phyloP scores from a whole-genome alignment of 306 rosid species.

The Abrus precatorius region DNA sequence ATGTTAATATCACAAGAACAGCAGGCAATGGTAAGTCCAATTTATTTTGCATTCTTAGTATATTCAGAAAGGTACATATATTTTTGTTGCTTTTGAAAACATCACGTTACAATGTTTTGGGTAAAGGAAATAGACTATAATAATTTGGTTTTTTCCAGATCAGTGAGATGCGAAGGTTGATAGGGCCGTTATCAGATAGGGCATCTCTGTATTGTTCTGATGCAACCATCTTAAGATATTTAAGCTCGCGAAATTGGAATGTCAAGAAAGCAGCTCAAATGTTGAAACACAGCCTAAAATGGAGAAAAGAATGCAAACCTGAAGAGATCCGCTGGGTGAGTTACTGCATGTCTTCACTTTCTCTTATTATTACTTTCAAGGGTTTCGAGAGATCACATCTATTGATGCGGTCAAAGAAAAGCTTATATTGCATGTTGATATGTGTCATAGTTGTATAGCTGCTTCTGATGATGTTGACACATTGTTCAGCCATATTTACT shows the following conservation, averaged over 20 bases:
- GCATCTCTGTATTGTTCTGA: slow-evolving; percentile 78
- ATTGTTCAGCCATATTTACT: neutral
- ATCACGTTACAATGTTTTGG: slow-evolving; percentile 14
- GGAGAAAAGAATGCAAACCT: slow-evolving; percentile 88
- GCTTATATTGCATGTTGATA: too few species aligned
- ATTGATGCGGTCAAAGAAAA: too few species aligned
- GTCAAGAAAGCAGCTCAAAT: slow-evolving; percentile 89
- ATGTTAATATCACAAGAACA: slow-evolving; percentile 62
- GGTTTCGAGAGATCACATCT: neutral
- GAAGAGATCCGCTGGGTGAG: slow-evolving; percentile 89
- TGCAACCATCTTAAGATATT: slow-evolving; percentile 73
- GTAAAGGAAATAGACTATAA: neutral
- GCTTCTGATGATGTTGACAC: too few species aligned
- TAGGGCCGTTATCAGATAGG: slow-evolving; percentile 72
- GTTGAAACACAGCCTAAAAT: slow-evolving; percentile 79
- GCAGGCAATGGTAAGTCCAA: slow-evolving; percentile 67
- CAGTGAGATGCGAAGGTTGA: slow-evolving; percentile 69
- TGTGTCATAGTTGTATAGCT: too few species aligned
- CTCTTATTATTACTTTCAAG: neutral
- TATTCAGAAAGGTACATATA: neutral
- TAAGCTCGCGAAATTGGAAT: slow-evolving; percentile 84
- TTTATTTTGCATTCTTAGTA: slow-evolving; percentile 1
- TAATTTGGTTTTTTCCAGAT: slow-evolving; percentile 63
- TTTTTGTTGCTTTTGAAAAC: slow-evolving; percentile 15
- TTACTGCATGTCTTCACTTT: neutral